Evolutionary conservation across 2,329 filamentous ascomycete genomes (phyloP).

Genomic region (Xylariales sp.): DNA sequence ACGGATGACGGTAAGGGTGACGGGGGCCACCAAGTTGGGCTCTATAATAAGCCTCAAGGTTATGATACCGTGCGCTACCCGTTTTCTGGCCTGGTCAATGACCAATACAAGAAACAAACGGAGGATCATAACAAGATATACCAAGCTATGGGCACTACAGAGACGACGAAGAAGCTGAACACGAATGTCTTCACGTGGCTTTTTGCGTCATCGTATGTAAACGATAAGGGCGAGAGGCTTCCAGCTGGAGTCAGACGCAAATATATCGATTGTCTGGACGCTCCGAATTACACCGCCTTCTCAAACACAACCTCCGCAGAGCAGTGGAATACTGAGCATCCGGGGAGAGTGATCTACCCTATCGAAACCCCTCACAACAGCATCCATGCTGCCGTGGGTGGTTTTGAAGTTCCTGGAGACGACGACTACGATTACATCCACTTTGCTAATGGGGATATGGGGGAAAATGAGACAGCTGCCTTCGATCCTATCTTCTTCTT

Average conservation of each 20-base stretch:
- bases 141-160: background rate
- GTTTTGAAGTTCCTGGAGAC: conserved; percentile 20
- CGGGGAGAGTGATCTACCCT: conserved; percentile 1
- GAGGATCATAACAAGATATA: conserved; percentile 13
- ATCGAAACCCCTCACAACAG: conserved; percentile 25
- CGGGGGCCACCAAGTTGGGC: conserved; percentile 8
- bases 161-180: conserved; percentile 8
- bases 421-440: conserved; percentile 18
- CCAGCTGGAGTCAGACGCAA: conserved; percentile 1
- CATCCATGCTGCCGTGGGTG: conserved; percentile 25
- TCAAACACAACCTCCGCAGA: conserved; percentile 26
- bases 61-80: conserved; percentile 24
- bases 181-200: conserved; percentile 22
- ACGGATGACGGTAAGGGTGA: conserved; percentile 15
- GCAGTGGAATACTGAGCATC: conserved; percentile 20
- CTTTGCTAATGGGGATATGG: conserved; percentile 30
- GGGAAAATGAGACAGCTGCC: conserved; percentile 27
- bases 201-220: conserved; percentile 9
- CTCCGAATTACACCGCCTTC: conserved; percentile 28
- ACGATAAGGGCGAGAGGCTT: conserved; percentile 1
- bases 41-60: conserved; percentile 26
- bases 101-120: conserved; percentile 5
- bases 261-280: conserved; percentile 22
- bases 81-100: conserved; percentile 15
- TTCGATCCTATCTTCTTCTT: conserved; percentile 28